Evolutionary conservation across 2,329 filamentous ascomycete genomes (phyloP), one percentile per base, ranked within the genome.

Genomic region (Whalleya microplaca): DNA sequence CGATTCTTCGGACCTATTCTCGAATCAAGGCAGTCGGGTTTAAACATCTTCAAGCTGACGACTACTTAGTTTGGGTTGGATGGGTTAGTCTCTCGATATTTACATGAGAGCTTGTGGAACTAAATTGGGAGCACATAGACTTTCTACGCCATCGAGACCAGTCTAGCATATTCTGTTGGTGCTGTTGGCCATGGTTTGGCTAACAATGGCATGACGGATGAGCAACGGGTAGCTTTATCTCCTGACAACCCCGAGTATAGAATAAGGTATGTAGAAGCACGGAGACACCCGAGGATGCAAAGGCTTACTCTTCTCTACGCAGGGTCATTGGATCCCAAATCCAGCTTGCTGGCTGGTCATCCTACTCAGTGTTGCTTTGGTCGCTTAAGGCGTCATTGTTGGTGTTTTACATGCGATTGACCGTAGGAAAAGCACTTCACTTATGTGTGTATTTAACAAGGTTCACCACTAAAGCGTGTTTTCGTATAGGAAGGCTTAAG

Each of bases 171-270:
- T 64, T 73, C 72, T 20, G 78, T 82, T 14, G 80, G 78, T 21
- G 76, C 76, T 14, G 72, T 71, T 55, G 80, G 73, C 51, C 72
- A 73, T 41, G 81, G 81, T 0, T 71, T 84, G 3, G 81, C 81
- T 46, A 84, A 84, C 64, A 84, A 82, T 64, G 67, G 74, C 58
- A 83, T 85, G 79, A 81, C 80, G 2, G 75, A 78, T n/a, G 75
- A 71, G 41, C 65, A 82, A 55, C 77, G 82, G 19, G 66, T 62
- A 8, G 63, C 70, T 0, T 69, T 84, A 21, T 71, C 72, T 8
- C 72, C 76, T 0, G 61, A 70, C n/a, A 77, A 76, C 5, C 64
- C 71, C 29, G 78, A 83, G 64, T 82, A 75, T 61, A 62, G 65
- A 3, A 62, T 75, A 56, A 66, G 65, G 61, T 66, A 61, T 29